Evolutionary conservation across 495 filamentous ascomycete genomes (phyloP), one percentile per base, ranked within the genome.

Genomic region (Aspergillus kassunensis): DNA sequence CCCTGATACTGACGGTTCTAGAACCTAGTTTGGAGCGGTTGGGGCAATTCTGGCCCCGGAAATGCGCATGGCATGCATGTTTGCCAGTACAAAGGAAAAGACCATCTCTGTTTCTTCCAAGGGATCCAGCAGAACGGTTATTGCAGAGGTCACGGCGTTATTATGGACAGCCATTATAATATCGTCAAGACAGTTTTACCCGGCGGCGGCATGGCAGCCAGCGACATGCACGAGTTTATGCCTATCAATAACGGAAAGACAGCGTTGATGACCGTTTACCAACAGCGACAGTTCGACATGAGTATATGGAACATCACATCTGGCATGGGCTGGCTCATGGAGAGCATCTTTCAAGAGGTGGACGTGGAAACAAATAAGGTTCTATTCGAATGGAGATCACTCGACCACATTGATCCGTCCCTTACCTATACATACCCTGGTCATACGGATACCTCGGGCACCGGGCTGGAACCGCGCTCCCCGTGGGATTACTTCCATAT

Each of bases 401-500:
- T 77, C 2, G 76, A 80, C 39, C 76, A 80, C 59, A 66, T 77
- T 45, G 73, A 74, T 49, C 77, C 77, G 0, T 73, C 69, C 0
- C 59, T 58, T 43, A 69, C 63, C 44, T 77, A 74, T 56, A 78
- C 70, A 15, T 73, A 61, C 56, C 71, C 73, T 36, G 51, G 60
- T 19, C 64, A 70, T 23, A 77, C 74, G 3, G 76, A 79, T 64
- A 73, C 73, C 44, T 73, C 69, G 53, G 69, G 75, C 27, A 68
- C 73, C 19, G 70, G 70, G 42, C 57, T 75, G 59, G 57, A 67
- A 37, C 62, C 69, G 35, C 60, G 58, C 49, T 61, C 76, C 52
- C 75, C 81, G 4, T 84, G 78, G 77, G 80, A 86, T 61, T 84
- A 80, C 61, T 84, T 84, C 67, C 81, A 83, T 62, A 80, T 86